Evolutionary conservation across 1,284 basidiomycete genomes (phyloP), one percentile per base, ranked within the genome.

Genomic region (Trametes pubescens): DNA sequence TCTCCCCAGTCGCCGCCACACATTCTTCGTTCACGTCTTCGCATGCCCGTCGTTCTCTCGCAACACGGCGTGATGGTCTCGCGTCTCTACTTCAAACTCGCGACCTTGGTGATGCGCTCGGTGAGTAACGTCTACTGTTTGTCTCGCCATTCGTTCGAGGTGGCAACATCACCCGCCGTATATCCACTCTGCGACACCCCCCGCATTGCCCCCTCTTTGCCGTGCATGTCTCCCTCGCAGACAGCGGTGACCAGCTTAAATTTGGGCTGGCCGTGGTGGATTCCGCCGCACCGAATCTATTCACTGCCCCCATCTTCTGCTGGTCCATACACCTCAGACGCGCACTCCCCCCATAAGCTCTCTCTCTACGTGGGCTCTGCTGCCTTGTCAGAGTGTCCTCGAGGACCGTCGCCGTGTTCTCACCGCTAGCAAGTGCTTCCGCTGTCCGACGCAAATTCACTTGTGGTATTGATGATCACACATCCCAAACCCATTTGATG

Each of bases 1-100:
- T 68, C 24, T 61, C 66, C n/a, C 56, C 51, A n/a, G 68, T 57
- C 61, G 59, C 65, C 38, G 71, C 67, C 35, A 62, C 68, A 35
- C 71, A 67, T 57, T 72, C 71, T 10, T 71, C 71, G 26, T 68
- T 64, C 57, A 65, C 61, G 52, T 59, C 67, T 35, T 70, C 70
- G 37, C 71, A 72, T 62, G 71, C 71, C 34, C 71, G 71, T 54
- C 68, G 68, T 43, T 72, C 71, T 32, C 58, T 72, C 21, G 38
- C 54, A 18, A 44, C 32, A 55, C 65, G 55, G 61, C 61, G 63
- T 18, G 63, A 63, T 10, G 18, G 40, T 9, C 53, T 65, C 49
- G 32, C 53, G 1, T 58, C 59, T 44, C 54, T 64, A 14, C 60
- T 64, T 18, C 21, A 59, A 34, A 22, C 55, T 16, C 62, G 67